Conservation (phyloP, 805 yeast species). For the Blastobotrys terrestris region DNA sequence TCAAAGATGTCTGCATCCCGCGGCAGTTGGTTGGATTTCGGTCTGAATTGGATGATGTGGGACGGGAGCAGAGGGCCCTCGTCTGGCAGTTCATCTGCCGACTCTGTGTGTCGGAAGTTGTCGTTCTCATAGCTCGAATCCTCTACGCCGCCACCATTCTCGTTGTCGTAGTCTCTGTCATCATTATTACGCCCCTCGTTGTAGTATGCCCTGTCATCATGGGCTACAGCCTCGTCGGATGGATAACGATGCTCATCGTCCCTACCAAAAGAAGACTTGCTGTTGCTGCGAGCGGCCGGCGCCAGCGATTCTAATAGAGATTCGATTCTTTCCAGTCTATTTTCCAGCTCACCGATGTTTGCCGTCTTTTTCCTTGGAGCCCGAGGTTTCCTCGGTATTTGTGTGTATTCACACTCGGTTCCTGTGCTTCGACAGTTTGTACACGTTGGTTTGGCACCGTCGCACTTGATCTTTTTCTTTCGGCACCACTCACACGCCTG, state of each 20-base stretch:
- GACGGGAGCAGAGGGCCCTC: constrained; percentile 1
- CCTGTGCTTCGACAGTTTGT: constrained; percentile 74
- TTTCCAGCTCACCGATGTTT: constrained; percentile 14
- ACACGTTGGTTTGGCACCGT: constrained; percentile 60
- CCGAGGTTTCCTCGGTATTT: constrained; percentile 14
- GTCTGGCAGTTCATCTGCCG: background rate
- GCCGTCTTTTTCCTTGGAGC: constrained; percentile 12
- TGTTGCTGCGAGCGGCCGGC: constrained; percentile 9
- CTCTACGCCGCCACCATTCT: constrained; percentile 1
- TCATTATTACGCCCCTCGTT: background rate
- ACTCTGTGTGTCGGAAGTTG: constrained; percentile 2
- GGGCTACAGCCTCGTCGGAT: no score
- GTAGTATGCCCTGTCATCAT: background rate
- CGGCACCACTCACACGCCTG: constrained; percentile 89
- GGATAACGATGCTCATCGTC: no score
- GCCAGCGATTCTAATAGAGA: constrained; percentile 18
- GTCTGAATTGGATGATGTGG: constrained; percentile 7
- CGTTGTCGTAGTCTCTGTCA: background rate
- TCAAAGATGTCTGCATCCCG: constrained; percentile 11
- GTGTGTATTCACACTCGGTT: constrained; percentile 52
- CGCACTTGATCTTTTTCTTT: constrained; percentile 65
- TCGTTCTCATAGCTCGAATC: constrained; percentile 12
- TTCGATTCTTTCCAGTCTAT: constrained; percentile 26
- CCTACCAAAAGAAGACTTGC: no score
- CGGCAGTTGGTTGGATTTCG: background rate